Evolutionary conservation across 1,284 basidiomycete genomes (phyloP), one percentile per base, ranked within the genome.

Genomic region (Leccinum colubrinum): DNA sequence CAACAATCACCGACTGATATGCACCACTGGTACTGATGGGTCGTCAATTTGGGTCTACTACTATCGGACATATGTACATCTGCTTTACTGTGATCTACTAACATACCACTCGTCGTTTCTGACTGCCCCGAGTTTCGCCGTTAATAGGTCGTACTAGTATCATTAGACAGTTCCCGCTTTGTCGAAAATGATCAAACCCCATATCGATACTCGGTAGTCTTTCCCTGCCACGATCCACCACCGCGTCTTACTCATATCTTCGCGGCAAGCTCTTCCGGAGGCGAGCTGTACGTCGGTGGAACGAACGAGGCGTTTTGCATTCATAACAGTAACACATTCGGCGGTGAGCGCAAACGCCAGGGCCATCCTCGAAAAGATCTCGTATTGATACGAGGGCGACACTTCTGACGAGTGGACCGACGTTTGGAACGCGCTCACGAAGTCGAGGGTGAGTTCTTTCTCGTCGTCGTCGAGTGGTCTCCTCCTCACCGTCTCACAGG

Each of bases 351-450:
- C 27, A 30, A 30, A 30, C 27, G 27, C 27, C 25, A 30, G 92
- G 92, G 85, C 85, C 17, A 92, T 96, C 56, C 78, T 95, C 54
- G 93, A 96, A 75, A 86, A 85, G 64, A 79, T 96, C 22, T 83
- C 90, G 4, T 30, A 30, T 30, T 30, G 8, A 30, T 80, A 80
- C 20, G 88, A 90, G 65, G 83, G 82, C 2, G 86, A 90, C 64
- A 77, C 73, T 9, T 75, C 76, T 2, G 76, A 78, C 8, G 91
- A 93, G 55, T 95, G 94, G 93, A 79, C 82, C 37, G 90, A 93
- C 25, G 79, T 93, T 14, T 90, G 91, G 85, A 80, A 75, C 64
- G 80, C 85, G 1, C 70, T 94, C 58, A 84, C 85, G 1, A 80
- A 79, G 20, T 87, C 87, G 35, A 91, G 91, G 84, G 92, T 90